Evolutionary conservation across 306 rosid genomes (phyloP).

Genomic region (Prunus kanzakura): DNA sequence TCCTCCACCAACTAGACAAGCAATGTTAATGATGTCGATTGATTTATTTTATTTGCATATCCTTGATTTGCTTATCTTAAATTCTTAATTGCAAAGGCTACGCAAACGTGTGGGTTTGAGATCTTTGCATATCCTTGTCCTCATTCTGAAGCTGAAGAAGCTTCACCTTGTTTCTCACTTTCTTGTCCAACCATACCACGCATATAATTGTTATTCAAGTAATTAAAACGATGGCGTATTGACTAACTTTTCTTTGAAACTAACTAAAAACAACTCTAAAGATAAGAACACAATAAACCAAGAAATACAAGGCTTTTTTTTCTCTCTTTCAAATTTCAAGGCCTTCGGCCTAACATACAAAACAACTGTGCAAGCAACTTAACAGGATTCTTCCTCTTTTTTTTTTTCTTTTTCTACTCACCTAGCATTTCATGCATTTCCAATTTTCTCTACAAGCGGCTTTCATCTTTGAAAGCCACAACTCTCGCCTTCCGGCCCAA

Average conservation of each 20-base stretch:
- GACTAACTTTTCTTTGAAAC: too few species aligned
- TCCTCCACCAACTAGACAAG: background rate
- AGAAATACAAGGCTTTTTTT: slow-evolving; percentile 17
- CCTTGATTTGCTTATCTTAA: too few species aligned
- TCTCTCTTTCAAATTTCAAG: slow-evolving; percentile 27
- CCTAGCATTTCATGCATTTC: slow-evolving; percentile 31
- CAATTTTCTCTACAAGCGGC: slow-evolving; percentile 68
- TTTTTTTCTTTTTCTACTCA: background rate
- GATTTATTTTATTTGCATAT: too few species aligned
- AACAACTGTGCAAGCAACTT: slow-evolving; percentile 29
- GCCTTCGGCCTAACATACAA: slow-evolving; percentile 71
- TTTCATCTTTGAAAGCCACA: slow-evolving; percentile 67
- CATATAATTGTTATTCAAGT: too few species aligned
- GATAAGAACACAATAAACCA: background rate
- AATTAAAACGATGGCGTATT: too few species aligned
- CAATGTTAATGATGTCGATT: too few species aligned
- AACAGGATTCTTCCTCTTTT: slow-evolving; percentile 4
- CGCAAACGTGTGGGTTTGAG: too few species aligned
- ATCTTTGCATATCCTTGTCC: too few species aligned
- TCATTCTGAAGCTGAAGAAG: too few species aligned
- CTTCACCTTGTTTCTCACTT: too few species aligned
- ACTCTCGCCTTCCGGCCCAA: slow-evolving; percentile 47
- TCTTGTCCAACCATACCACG: too few species aligned
- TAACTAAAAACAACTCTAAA: background rate
- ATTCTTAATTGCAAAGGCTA: too few species aligned